Conservation (phyloP, 345 rosid species). For the Eucalyptus tenuipes region DNA sequence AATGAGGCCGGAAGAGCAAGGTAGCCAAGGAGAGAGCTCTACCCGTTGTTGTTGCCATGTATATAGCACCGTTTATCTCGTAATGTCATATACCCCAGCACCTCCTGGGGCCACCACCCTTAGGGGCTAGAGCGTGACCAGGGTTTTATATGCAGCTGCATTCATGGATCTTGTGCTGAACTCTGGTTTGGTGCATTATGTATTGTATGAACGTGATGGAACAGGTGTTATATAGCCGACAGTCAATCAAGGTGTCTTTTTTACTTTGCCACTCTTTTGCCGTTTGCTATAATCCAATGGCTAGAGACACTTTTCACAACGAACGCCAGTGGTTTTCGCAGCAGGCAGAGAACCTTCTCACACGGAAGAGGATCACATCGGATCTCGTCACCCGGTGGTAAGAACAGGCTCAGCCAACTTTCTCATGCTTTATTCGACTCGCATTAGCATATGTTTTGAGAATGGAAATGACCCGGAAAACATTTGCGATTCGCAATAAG, state of each 20-base stretch:
- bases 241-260: neutral
- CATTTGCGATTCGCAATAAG: neutral
- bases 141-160: neutral
- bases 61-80: conserved; percentile 51
- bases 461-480: neutral
- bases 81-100: neutral
- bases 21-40: conserved; percentile 5
- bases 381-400: neutral
- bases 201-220: neutral
- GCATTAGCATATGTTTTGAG: neutral
- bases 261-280: neutral
- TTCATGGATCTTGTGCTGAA: neutral
- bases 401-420: neutral
- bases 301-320: neutral
- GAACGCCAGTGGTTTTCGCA: neutral
- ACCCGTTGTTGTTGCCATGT: conserved; percentile 28
- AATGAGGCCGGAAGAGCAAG: neutral
- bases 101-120: neutral
- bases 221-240: neutral
- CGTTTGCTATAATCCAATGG: neutral
- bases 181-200: neutral
- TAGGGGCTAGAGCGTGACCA: neutral
- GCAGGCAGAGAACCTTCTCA: neutral
- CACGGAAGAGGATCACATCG: neutral
- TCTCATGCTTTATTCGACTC: neutral